Base-by-base conservation (phyloP, 2,329 filamentous ascomycete species). In the Aspergillus aculeatinus region DNA sequence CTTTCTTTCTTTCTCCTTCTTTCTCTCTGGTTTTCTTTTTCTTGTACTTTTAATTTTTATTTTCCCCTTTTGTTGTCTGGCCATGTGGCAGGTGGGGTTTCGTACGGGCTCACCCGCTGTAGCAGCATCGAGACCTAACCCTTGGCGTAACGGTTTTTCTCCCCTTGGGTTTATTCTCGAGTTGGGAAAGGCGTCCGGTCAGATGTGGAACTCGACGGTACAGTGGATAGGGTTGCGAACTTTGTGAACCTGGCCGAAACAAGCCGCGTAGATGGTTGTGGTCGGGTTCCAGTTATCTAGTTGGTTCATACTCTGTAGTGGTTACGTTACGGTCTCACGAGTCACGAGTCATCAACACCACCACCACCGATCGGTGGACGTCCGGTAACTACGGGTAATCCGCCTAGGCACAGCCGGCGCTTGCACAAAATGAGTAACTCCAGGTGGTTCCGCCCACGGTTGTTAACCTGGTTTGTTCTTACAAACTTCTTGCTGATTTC, bases 121-220 rank as follows among this genome's bases (percentile, higher is more conserved):
- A 67, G 64, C 60, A 72, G 63, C 65, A 53, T 56, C 55, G 58
- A 58, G 51, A 53, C 57, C 58, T 60, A 58, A 61, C 53, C 60
- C 65, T 70, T 70, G 70, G 71, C 66, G 61, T 70, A 74, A 75
- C 72, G 71, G 70, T 66, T 72, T 72, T 71, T 72, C 16, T 44
- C 19, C 16, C 16, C n/a, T 44, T 19, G 6, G 14, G 16, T 44
- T 55, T 16, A 29, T 44, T 60, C 57, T 31, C 33, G 57, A 61
- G 62, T 60, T 60, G 54, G 57, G 58, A 35, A 60, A 64, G 58
- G 51, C 51, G 53, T 35, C 33, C 33, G 33, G 33, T 62, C 54
- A 61, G 60, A 59, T 61, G 57, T 48, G 48, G 57, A n/a, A 48
- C 33, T 60, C 49, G 54, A 58, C 31, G 53, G 19, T 44, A 44